Conservation (phyloP, 1,284 basidiomycete genomes). For the Schizopora paradoxa region DNA sequence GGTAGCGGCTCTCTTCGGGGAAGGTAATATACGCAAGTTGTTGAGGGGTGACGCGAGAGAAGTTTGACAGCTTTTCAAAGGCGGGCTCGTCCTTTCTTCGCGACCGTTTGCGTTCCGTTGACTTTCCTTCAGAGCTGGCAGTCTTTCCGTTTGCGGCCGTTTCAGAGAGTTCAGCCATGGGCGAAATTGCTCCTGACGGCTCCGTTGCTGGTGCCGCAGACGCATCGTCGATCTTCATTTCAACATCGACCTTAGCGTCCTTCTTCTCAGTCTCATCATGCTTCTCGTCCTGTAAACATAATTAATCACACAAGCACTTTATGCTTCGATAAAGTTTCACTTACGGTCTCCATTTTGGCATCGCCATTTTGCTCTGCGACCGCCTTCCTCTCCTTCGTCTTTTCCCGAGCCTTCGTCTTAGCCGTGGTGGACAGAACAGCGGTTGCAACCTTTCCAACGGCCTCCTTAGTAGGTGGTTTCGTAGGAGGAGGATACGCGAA, state of each 20-base stretch:
- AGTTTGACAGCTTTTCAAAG: conserved; percentile 78
- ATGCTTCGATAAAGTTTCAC: conserved; percentile 26
- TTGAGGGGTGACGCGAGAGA: conserved; percentile 88
- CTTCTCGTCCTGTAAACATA: conserved; percentile 53
- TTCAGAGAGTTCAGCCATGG: conserved; percentile 49
- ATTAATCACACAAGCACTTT: too few species aligned
- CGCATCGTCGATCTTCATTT: conserved; percentile 66
- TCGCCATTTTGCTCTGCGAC: conserved; percentile 61
- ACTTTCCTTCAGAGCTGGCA: conserved; percentile 28
- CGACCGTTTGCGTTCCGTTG: conserved; percentile 30
- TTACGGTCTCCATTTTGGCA: conserved; percentile 76
- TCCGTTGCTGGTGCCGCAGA: conserved; percentile 35
- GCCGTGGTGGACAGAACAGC: conserved; percentile 94
- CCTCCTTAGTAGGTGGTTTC: conserved; percentile 87
- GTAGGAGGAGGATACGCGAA: conserved; percentile 85
- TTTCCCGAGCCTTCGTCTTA: conserved; percentile 88
- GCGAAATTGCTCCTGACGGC: conserved; percentile 53
- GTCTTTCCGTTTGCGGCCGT: too few species aligned
- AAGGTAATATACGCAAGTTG: conserved; percentile 86
- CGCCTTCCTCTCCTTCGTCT: conserved; percentile 68
- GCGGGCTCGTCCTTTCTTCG: conserved; percentile 69
- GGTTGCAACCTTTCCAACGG: conserved; percentile 83
- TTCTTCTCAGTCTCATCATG: conserved; percentile 43
- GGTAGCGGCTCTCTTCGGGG: conserved; percentile 74
- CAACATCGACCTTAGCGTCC: conserved; percentile 53